These are phyloP conservation scores for Dioscorea dumetorum DNA, from an alignment of 106 monocot species.

Conservation along the genomic window DNA sequence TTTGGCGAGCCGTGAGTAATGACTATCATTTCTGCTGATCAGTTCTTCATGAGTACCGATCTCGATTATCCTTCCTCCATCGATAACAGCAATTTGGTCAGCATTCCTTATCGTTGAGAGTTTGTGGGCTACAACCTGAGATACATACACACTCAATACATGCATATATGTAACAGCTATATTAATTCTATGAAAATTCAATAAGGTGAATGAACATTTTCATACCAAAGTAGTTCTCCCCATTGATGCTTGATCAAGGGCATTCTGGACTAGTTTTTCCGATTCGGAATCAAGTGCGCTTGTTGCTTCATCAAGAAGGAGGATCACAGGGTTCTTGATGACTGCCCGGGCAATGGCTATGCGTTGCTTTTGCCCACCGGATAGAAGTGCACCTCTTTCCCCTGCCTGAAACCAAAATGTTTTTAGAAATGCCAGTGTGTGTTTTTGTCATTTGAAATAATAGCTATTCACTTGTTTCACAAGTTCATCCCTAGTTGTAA, in stretches of 20 bases:
- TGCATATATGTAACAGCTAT: too few relatives aligned
- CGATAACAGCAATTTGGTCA: constrained; percentile 62
- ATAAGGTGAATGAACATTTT: too few relatives aligned
- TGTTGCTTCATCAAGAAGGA: constrained; percentile 86
- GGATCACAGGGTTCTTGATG: constrained; percentile 67
- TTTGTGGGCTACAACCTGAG: constrained; percentile 82
- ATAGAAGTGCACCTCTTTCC: constrained; percentile 60
- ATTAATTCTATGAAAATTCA: too few relatives aligned
- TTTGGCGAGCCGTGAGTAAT: constrained; percentile 46
- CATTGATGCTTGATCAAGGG: constrained; percentile 68
- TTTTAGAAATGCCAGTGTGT: not conserved
- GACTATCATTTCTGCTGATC: constrained; percentile 19
- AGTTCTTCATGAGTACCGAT: constrained; percentile 62
- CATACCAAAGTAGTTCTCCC: constrained; percentile 82
- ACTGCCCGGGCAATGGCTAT: constrained; percentile 80
- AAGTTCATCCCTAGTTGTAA: too few relatives aligned
- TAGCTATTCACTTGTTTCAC: too few relatives aligned
- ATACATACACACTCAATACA: not conserved
- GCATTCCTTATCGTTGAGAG: constrained; percentile 68
- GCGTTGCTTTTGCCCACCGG: constrained; percentile 81
- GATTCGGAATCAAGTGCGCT: constrained; percentile 86
- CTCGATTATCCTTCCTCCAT: constrained; percentile 48
- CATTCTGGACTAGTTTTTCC: constrained; percentile 68
- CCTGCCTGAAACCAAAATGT: constrained; percentile 41
- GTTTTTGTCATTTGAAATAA: not conserved